Evolutionary conservation across 306 rosid genomes (phyloP), one percentile per base, ranked within the genome.

Genomic region (Prunus dulcis): DNA sequence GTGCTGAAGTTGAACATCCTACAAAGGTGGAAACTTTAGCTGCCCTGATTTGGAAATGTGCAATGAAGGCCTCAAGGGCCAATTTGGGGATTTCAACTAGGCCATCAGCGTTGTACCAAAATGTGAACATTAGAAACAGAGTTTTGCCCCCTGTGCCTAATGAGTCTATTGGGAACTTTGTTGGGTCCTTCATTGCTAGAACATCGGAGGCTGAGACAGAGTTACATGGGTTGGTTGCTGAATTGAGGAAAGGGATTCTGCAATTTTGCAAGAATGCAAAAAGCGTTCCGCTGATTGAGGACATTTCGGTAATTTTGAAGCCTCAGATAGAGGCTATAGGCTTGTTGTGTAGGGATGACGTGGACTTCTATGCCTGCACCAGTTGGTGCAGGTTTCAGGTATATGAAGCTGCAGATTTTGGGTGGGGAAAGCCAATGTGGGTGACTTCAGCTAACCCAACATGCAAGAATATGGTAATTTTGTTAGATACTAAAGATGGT

Each of bases 401-500:
- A 11, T 78, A 82, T 8, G 73, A 77, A 22, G 61, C 52, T 4
- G 27, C 56, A 2, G 85, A 82, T 63, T 82, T 82, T 68, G 85
- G 85, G 55, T 73, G 82, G 85, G 85, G 86, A 22, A 71, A 72
- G 13, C 86, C 86, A 14, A 72, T 13, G 6, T 83, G 86, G 86
- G 47, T 75, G 18, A 75, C 20, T 30, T 15, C 64, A n/a, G 45
- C 63, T 38, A 15, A 20, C 45, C 22, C 12, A n/a, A 22, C 15
- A 2, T 2, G 12, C 45, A 65, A 41, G 49, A 79, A 83, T 19
- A 7, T 50, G 19, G 4, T 76, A 3, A 19, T 52, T 23, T 22
- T 83, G 50, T 46, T 71, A 65, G 86, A 83, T 13, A 51, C 78
- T 2, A 61, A 49, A 6, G 75, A 38, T 12, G 72, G 56, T 18